Conservation (phyloP, 2,329 filamentous ascomycete genomes). For the Nemania sp. region DNA sequence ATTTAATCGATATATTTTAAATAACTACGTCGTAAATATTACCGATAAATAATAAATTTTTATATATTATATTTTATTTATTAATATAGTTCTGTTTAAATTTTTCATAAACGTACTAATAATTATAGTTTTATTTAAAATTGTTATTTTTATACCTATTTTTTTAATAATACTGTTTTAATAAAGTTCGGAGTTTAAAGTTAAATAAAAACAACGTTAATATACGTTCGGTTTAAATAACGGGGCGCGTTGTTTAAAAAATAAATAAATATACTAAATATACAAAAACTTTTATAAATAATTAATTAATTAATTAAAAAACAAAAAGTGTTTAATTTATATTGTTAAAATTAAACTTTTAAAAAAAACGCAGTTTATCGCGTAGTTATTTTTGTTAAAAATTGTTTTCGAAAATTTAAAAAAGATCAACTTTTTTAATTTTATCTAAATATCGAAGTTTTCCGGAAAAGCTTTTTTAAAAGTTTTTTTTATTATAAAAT, state of each 20-base stretch:
- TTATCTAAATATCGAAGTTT: not conserved
- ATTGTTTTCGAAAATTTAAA: not conserved
- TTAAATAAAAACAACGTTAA: constrained; percentile 2
- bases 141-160: not conserved
- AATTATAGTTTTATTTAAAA: not conserved
- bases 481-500: not conserved
- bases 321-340: not conserved
- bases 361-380: not conserved
- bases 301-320: not conserved
- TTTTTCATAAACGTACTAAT: constrained; percentile 2
- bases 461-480: not conserved
- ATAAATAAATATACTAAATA: not conserved
- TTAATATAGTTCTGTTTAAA: not conserved
- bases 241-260: not conserved
- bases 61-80: constrained; percentile 5
- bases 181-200: not conserved
- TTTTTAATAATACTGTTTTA: constrained; percentile 1
- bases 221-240: not conserved
- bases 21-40: constrained; percentile 1
- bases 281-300: constrained; percentile 3
- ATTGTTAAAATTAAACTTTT: not conserved
- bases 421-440: not conserved
- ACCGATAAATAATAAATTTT: not conserved
- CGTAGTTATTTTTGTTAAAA: not conserved
- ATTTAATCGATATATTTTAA: constrained; percentile 2